Evolutionary conservation across 2,329 filamentous ascomycete genomes (phyloP).

Genomic region (Claviceps cyperi): DNA sequence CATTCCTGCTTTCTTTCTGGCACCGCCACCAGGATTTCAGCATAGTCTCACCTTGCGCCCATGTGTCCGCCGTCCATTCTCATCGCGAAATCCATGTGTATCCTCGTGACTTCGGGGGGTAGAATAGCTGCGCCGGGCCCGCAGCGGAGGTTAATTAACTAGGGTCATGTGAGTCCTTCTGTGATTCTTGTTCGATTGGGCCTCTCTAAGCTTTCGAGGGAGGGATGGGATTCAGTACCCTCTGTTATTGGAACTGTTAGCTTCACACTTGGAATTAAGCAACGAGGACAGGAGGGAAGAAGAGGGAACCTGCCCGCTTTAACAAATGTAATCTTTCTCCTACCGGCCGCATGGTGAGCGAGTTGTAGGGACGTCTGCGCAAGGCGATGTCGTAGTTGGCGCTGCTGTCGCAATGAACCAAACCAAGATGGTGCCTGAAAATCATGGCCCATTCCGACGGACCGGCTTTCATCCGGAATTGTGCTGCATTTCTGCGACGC

Average conservation of each 20-base stretch:
- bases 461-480: constrained; percentile 12
- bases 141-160: constrained; percentile 63
- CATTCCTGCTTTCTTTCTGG: too few relatives aligned
- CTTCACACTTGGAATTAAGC: not conserved
- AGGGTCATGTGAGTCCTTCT: constrained; percentile 13
- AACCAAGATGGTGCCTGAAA: not conserved
- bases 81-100: constrained; percentile 59
- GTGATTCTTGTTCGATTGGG: not conserved
- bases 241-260: constrained; percentile 18
- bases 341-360: constrained; percentile 29
- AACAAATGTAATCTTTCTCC: constrained; percentile 60
- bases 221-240: constrained; percentile 19
- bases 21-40: too few relatives aligned
- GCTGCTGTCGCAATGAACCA: not conserved
- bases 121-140: constrained; percentile 75
- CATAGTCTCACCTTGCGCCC: constrained; percentile 45
- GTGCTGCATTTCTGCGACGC: not conserved
- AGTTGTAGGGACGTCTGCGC: not conserved
- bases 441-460: constrained; percentile 1
- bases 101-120: constrained; percentile 58
- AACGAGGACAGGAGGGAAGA: not conserved
- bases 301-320: constrained; percentile 43
- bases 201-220: constrained; percentile 4
- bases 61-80: constrained; percentile 52
- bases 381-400: not conserved